Evolutionary conservation across 345 rosid species (phyloP).

Genomic region (Populus nigra): DNA sequence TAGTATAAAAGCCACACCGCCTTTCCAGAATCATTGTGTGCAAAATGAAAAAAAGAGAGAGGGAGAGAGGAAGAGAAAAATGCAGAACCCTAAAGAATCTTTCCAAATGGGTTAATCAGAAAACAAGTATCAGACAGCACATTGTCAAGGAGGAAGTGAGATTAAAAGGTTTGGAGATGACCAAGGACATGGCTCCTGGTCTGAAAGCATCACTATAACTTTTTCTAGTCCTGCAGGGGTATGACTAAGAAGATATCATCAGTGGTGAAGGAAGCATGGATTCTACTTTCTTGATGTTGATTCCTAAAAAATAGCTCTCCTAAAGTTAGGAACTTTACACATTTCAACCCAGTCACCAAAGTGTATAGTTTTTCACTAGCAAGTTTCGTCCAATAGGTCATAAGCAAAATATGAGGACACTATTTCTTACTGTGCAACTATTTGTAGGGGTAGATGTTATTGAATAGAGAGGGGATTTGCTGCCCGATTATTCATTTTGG

Average conservation of each 20-base stretch:
- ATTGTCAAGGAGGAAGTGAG: not conserved
- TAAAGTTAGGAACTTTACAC: not conserved
- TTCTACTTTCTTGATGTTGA: not conserved
- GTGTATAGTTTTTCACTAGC: not conserved
- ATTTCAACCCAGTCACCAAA: not conserved
- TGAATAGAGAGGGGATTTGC: not conserved
- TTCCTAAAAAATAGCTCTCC: not conserved
- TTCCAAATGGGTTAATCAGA: not conserved
- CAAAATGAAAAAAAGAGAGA: not conserved
- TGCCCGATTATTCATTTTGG: not conserved
- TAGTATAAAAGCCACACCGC: not conserved
- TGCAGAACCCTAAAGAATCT: not conserved
- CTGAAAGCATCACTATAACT: not conserved
- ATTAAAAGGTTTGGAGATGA: not conserved
- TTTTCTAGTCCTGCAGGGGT: not conserved
- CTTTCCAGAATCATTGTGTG: not conserved
- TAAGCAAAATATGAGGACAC: not conserved
- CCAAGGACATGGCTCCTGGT: not conserved
- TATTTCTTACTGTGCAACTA: not conserved
- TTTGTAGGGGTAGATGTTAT: not conserved
- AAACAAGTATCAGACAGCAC: not conserved
- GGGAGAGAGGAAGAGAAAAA: too few species aligned
- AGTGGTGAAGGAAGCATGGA: not conserved
- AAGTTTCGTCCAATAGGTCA: not conserved
- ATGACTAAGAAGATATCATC: not conserved